These are phyloP conservation scores for Hypoxylon sp. DNA, from an alignment of 2,329 filamentous ascomycete species.

Conservation along the genomic window DNA sequence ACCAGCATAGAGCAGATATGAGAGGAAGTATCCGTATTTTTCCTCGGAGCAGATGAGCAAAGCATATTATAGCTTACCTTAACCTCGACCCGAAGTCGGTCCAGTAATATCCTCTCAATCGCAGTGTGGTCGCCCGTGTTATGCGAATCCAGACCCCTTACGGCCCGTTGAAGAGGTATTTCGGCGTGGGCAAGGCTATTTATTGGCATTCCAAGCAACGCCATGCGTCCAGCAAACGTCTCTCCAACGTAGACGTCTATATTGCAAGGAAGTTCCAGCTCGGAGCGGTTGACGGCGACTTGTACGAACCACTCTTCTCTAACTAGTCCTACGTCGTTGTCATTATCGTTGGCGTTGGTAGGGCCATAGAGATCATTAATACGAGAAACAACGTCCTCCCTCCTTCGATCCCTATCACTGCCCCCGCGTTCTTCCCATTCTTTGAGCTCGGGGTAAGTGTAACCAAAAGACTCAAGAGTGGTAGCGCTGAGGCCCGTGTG, in stretches of 20 bases:
- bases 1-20: not conserved
- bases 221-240: conserved; percentile 53
- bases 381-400: conserved; percentile 73
- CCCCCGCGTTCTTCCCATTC: conserved; percentile 52
- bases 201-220: conserved; percentile 58
- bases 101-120: conserved; percentile 33
- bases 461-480: conserved; percentile 56
- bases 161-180: conserved; percentile 51
- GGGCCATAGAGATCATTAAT: conserved; percentile 67
- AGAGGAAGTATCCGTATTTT: not conserved
- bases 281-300: conserved; percentile 56
- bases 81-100: conserved; percentile 39
- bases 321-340: not conserved
- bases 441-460: conserved; percentile 60
- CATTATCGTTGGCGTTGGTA: not conserved
- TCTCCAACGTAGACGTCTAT: conserved; percentile 56
- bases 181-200: conserved; percentile 53
- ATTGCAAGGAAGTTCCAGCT: conserved; percentile 57
- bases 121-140: not conserved
- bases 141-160: conserved; percentile 23
- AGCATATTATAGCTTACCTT: conserved; percentile 37
- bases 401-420: conserved; percentile 67
- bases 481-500: conserved; percentile 60
- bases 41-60: not conserved
- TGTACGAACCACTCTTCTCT: conserved; percentile 56